Evolutionary conservation across 2,329 filamentous ascomycete species (phyloP), one percentile per base, ranked within the genome.

Genomic region (Sclerotinia glacialis): DNA sequence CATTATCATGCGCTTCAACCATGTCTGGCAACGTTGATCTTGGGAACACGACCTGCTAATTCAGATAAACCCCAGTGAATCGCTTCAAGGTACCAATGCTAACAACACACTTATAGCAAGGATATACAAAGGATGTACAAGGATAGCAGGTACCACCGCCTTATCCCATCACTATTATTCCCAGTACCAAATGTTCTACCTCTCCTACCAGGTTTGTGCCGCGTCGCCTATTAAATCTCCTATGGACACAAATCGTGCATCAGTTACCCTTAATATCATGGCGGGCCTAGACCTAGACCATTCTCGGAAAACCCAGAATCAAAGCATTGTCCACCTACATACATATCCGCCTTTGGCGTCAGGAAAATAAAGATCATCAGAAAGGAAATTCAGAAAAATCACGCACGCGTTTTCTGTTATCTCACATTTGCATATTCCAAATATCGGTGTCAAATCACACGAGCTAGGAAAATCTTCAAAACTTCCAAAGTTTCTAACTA

Each of bases 151-250:
- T 58, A 67, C 65, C 59, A 64, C 50, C 47, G 37, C 60, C 58
- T 66, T 64, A 49, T 56, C 50, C 46, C 60, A 40, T 67, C 34
- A 31, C 31, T 31, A 40, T n/a, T 60, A 60, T 65, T 56, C 42
- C 59, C 65, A 64, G 59, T 64, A 64, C 47, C 49, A 64, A 50
- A 47, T 34, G 44, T 49, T 56, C 28, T 53, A 23, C 53, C 56
- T 46, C 50, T 42, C 53, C 31, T 44, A 47, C 60, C 49, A 52
- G 65, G 46, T 64, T 67, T 56, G 59, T 67, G 59, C 58, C 50
- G 58, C 49, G 21, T 67, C 49, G 65, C 52, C 65, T 64, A 67
- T 50, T 67, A 64, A 64, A 55, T 67, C 65, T 64, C 65, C 65
- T 67, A 59, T 34, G 40, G 28, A 34, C 63, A 59, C 53, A 59